Conservation (phyloP, 257 asterid species). For the Nemophila menziesii region DNA sequence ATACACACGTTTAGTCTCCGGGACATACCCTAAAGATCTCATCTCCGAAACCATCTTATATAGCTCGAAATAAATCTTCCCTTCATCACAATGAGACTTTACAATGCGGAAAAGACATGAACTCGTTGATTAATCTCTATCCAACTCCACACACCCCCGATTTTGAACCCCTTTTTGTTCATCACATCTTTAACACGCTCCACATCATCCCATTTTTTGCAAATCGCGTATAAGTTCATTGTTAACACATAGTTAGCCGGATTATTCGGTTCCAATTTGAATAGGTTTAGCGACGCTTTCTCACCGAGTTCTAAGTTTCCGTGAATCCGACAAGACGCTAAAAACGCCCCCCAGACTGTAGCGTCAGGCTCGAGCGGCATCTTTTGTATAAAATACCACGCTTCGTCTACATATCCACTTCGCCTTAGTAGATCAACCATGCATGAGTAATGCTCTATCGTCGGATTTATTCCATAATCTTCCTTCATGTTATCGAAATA, state of each 20-base stretch:
- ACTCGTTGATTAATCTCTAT: slow-evolving; percentile 27
- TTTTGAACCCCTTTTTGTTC: slow-evolving; percentile 26
- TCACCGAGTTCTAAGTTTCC: slow-evolving; percentile 36
- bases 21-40: slow-evolving; percentile 37
- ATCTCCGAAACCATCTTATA: slow-evolving; percentile 40
- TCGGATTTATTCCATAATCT: slow-evolving; percentile 31
- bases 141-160: slow-evolving; percentile 48
- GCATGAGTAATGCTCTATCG: slow-evolving; percentile 52
- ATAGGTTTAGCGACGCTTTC: slow-evolving; percentile 39
- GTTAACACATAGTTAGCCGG: slow-evolving; percentile 41
- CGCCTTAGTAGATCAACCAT: slow-evolving; percentile 63
- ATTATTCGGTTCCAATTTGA: slow-evolving; percentile 40
- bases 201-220: slow-evolving; percentile 36
- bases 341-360: slow-evolving; percentile 52
- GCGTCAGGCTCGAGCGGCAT: slow-evolving; percentile 48
- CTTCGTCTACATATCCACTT: slow-evolving; percentile 54
- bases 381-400: slow-evolving; percentile 38
- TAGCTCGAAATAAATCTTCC: slow-evolving; percentile 41
- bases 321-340: slow-evolving; percentile 39
- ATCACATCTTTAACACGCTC: slow-evolving; percentile 28
- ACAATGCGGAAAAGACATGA: slow-evolving; percentile 38
- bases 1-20: slow-evolving; percentile 37
- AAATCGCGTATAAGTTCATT: slow-evolving; percentile 42
- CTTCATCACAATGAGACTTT: slow-evolving; percentile 39
- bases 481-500: slow-evolving; percentile 38